These are phyloP conservation scores for Scutellaria baicalensis DNA, from an alignment of 257 asterid genomes.

Conservation along the genomic window DNA sequence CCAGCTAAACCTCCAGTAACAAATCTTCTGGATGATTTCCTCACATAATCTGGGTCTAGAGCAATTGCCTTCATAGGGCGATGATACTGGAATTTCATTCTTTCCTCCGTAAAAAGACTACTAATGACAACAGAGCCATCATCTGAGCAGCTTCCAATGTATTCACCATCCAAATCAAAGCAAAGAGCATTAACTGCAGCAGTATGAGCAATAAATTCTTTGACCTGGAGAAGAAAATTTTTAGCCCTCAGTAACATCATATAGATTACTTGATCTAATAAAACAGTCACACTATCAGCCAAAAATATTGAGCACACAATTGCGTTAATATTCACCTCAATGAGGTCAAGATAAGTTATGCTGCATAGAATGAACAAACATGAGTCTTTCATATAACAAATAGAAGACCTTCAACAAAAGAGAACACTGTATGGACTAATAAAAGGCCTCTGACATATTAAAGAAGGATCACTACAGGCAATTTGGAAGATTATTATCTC, in stretches of 20 bases:
- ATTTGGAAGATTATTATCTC: too few species aligned
- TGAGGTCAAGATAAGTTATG: background rate
- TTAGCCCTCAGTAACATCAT: constrained; percentile 15
- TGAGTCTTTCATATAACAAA: background rate
- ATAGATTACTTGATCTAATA: background rate
- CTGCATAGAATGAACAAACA: background rate
- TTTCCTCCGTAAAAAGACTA: constrained; percentile 88
- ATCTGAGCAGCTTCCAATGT: constrained; percentile 98
- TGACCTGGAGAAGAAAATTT: constrained; percentile 50
- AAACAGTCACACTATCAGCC: constrained; percentile 8
- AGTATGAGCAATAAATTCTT: constrained; percentile 78
- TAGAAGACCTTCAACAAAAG: background rate
- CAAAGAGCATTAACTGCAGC: constrained; percentile 95
- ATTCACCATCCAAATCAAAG: constrained; percentile 96
- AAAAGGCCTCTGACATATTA: background rate
- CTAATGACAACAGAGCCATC: constrained; percentile 92
- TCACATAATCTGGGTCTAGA: constrained; percentile 87
- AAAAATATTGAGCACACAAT: background rate
- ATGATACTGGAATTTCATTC: constrained; percentile 83
- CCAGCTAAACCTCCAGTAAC: constrained; percentile 99
- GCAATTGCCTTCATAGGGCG: constrained; percentile 98
- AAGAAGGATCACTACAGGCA: too few species aligned
- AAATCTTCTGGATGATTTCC: constrained; percentile 89
- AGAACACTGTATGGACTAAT: background rate
- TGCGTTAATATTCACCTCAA: background rate